Evolutionary conservation across 2,329 filamentous ascomycete genomes (phyloP), one percentile per base, ranked within the genome.

Genomic region (Madurella mycetomatis): DNA sequence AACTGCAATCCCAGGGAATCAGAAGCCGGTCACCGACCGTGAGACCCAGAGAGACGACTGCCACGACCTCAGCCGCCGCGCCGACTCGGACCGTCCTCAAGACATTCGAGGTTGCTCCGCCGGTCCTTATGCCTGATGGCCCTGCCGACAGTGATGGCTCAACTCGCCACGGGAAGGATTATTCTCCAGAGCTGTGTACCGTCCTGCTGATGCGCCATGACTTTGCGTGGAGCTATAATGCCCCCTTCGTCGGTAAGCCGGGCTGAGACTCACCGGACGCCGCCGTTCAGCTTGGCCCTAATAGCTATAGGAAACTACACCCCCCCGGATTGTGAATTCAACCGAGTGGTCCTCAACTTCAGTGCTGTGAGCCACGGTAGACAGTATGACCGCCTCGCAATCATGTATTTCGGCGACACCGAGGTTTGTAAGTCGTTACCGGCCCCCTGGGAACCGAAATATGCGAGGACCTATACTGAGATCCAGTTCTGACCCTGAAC

Each of bases 301-400:
- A 9, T 11, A 34, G 19, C n/a, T 34, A 13, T 53, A 86, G 83
- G 82, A 44, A 69, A 75, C 15, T 91, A 90, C 65, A 74, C 70
- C 1, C 88, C 88, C 12, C 87, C 88, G 1, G 64, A 70, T 25
- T 90, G 86, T 69, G 70, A 77, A 15, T 94, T 92, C 73, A 87
- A 90, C 65, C 80, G 83, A 34, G 85, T 92, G 15, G 79, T 82
- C 19, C 82, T 94, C 69, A 90, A 91, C 65, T 80, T 94, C 61
- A 92, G 87, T 0, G 85, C 88, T 13, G 82, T 81, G 1, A 88
- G 86, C 9, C 73, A 76, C 57, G 90, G 90, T 1, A 78, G 81
- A 2, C 90, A 95, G 63, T 92, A 81, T 69, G 90, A 95, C 67
- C 80, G 89, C 40, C 76, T 92, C 9, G 90, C 83, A 4, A 69